phyloP scores from a whole-genome alignment of 345 rosid species.

The Rhizophora apiculata region DNA sequence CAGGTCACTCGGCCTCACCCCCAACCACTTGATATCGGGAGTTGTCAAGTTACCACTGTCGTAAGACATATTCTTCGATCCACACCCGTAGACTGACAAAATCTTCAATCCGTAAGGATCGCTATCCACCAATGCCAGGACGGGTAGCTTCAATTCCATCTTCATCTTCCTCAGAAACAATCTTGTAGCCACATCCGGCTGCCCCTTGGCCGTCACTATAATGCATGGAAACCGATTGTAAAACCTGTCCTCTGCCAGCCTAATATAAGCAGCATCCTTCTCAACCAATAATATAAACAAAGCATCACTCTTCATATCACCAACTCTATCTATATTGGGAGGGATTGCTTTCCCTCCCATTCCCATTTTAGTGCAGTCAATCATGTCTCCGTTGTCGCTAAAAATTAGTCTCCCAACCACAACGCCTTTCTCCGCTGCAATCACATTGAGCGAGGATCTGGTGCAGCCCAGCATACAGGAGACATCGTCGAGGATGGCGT shows the following conservation, averaged over 20 bases:
- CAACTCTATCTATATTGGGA: slow-evolving; percentile 88
- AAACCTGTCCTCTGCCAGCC: slow-evolving; percentile 92
- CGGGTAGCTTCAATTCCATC: slow-evolving; percentile 84
- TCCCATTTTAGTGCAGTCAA: slow-evolving; percentile 96
- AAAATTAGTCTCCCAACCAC: slow-evolving; percentile 90
- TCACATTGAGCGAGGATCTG: slow-evolving; percentile 84
- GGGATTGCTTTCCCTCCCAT: slow-evolving; percentile 99
- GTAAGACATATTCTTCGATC: slow-evolving; percentile 97
- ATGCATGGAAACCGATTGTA: slow-evolving; percentile 94
- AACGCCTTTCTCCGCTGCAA: slow-evolving; percentile 92
- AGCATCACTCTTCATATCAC: slow-evolving; percentile 94
- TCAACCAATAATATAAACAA: slow-evolving; percentile 78
- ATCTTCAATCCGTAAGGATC: slow-evolving; percentile 95
- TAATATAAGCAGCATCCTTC: slow-evolving; percentile 91
- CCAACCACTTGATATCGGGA: slow-evolving; percentile 94
- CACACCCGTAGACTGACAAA: slow-evolving; percentile 90
- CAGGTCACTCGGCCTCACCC: slow-evolving; percentile 89
- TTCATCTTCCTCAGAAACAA: slow-evolving; percentile 93
- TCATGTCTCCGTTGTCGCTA: slow-evolving; percentile 97
- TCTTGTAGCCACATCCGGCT: slow-evolving; percentile 96
- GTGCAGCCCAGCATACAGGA: slow-evolving; percentile 95
- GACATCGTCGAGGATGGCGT: slow-evolving; percentile 80
- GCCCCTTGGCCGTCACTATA: slow-evolving; percentile 92
- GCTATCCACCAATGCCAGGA: slow-evolving; percentile 91
- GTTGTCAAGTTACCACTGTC: slow-evolving; percentile 95